These are phyloP conservation scores for Balansia obtecta DNA, from an alignment of 2,329 filamentous ascomycete species.

Conservation along the genomic window DNA sequence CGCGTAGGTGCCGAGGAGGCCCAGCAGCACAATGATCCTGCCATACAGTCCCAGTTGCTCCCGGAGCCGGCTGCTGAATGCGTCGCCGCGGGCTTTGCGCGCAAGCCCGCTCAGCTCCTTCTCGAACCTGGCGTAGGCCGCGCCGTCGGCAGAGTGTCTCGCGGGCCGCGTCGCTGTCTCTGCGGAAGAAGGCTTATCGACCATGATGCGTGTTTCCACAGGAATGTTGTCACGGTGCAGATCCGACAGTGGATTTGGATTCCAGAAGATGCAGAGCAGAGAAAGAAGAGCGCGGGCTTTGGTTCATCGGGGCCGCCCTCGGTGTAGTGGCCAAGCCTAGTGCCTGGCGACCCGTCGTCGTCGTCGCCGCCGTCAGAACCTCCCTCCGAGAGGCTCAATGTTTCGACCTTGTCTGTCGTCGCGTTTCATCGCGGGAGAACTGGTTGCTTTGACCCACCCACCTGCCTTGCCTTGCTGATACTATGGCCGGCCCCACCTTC, in stretches of 20 bases:
- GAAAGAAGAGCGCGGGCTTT: neutral
- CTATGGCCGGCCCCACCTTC: no score
- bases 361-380: neutral
- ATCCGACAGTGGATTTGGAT: neutral
- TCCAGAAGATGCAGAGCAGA: neutral
- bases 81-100: constrained; percentile 24
- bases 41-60: constrained; percentile 29
- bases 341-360: neutral
- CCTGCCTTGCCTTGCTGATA: neutral
- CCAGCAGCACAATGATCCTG: constrained; percentile 17
- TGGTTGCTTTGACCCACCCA: constrained; percentile 1
- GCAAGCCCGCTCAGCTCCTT: constrained; percentile 40
- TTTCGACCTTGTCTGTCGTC: neutral
- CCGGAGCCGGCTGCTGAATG: constrained; percentile 18
- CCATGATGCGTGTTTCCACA: neutral
- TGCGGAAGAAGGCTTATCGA: neutral
- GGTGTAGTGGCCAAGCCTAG: neutral
- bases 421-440: neutral
- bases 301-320: neutral
- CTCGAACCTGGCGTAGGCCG: constrained; percentile 31
- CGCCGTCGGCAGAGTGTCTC: constrained; percentile 1
- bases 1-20: constrained; percentile 43
- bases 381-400: neutral
- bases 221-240: neutral
- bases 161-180: neutral